These are phyloP conservation scores for Russula sp. DNA, from an alignment of 768 basidiomycete genomes.

Conservation along the genomic window DNA sequence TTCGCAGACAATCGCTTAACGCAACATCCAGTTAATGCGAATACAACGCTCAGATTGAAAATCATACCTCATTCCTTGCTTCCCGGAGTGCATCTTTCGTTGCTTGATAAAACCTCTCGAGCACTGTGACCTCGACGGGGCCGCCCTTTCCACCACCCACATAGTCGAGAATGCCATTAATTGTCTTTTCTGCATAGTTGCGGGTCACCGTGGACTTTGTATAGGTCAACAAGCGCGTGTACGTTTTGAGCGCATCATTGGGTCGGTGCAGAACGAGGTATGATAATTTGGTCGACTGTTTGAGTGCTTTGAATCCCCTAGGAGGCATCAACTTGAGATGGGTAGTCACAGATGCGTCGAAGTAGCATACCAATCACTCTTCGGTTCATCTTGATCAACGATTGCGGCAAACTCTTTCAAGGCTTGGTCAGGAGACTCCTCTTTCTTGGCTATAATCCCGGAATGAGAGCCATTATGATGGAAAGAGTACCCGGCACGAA, in stretches of 20 bases:
- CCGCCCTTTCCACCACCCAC: slow-evolving; percentile 88
- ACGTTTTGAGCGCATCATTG: slow-evolving; percentile 78
- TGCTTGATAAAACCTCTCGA: slow-evolving; percentile 93
- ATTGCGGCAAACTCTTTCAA: slow-evolving; percentile 85
- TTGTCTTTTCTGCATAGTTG: slow-evolving; percentile 96
- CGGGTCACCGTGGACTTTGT: slow-evolving; percentile 94
- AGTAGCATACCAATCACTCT: slow-evolving; percentile 79
- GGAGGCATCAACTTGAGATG: not conserved
- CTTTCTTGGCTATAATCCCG: slow-evolving; percentile 69
- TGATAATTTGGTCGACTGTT: slow-evolving; percentile 93
- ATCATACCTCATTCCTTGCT: slow-evolving; percentile 84
- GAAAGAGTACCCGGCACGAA: slow-evolving; percentile 35
- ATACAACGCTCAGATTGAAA: not conserved
- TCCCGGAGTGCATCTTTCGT: slow-evolving; percentile 88
- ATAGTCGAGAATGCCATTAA: slow-evolving; percentile 97
- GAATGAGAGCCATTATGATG: not conserved
- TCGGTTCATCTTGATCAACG: slow-evolving; percentile 85
- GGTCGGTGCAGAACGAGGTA: slow-evolving; percentile 77
- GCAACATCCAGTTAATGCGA: not conserved
- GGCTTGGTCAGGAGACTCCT: slow-evolving; percentile 89
- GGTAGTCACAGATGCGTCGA: not conserved
- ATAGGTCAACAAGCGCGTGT: slow-evolving; percentile 81
- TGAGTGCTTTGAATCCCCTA: slow-evolving; percentile 99
- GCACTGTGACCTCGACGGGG: slow-evolving; percentile 70
- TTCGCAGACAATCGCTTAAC: slow-evolving; percentile 84